These are phyloP conservation scores for Lactarius deliciosus DNA, from an alignment of 768 basidiomycete species.

Conservation along the genomic window DNA sequence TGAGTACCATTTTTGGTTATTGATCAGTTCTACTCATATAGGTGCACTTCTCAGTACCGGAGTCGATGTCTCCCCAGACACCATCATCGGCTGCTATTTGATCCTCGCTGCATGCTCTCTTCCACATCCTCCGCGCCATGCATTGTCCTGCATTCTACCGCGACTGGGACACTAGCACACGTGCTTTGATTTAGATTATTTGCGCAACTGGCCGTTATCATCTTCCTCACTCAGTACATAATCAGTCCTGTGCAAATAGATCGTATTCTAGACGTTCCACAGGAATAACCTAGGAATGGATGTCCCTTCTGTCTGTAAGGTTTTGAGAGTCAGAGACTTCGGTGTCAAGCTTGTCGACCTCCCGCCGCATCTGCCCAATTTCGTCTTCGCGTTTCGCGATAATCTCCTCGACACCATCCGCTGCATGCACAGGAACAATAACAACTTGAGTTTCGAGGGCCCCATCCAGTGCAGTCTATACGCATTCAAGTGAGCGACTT, in stretches of 20 bases:
- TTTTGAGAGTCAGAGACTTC: slow-evolving; percentile 3
- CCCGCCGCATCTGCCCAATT: slow-evolving; percentile 14
- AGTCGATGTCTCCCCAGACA: slow-evolving; percentile 26
- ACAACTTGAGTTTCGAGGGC: slow-evolving; percentile 29
- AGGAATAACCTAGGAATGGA: slow-evolving; percentile 5
- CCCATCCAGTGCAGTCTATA: slow-evolving; percentile 22
- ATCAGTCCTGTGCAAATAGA: slow-evolving; percentile 24
- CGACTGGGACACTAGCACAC: slow-evolving; percentile 1
- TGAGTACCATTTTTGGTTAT: slow-evolving; percentile 41
- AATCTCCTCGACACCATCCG: slow-evolving; percentile 28
- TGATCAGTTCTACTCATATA: background rate
- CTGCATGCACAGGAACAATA: slow-evolving; percentile 28
- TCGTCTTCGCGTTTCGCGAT: slow-evolving; percentile 23
- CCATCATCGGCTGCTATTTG: slow-evolving; percentile 22
- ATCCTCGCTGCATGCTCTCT: background rate
- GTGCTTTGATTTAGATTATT: background rate
- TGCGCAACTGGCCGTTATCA: background rate
- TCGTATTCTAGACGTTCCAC: slow-evolving; percentile 14
- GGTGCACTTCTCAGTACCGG: slow-evolving; percentile 18
- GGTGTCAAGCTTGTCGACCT: slow-evolving; percentile 13
- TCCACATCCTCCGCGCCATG: background rate
- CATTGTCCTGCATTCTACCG: background rate
- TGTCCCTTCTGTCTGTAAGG: background rate
- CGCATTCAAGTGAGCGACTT: background rate
- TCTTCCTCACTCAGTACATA: slow-evolving; percentile 25